Percentiles rank a stretch among this genome's conserved stretches.
These are phyloP conservation scores for Brachypodium distachyon DNA, from an alignment of 202 grass and related monocot genomes.

Conservation along the genomic window DNA sequence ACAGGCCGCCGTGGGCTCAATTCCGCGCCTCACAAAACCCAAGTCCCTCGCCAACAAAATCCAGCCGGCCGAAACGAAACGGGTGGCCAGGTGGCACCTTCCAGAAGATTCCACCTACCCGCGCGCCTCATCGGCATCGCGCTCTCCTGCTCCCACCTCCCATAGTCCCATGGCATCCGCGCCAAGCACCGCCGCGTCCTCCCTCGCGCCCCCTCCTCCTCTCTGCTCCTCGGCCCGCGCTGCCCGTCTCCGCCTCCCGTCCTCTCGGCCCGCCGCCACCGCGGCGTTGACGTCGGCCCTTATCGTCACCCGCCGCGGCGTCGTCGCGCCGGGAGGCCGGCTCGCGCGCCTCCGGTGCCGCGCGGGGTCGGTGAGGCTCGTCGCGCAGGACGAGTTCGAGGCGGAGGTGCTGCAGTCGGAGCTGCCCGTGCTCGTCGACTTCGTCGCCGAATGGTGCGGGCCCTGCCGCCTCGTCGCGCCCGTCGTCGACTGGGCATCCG, in stretches of 20 bases:
- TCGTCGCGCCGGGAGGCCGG: neutral
- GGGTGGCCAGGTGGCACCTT: slow-evolving; percentile 25
- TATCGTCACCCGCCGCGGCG: no score
- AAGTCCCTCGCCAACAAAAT: neutral
- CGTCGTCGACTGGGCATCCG: slow-evolving; percentile 81
- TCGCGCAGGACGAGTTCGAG: slow-evolving; percentile 61
- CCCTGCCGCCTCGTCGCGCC: slow-evolving; percentile 89
- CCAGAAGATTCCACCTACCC: slow-evolving; percentile 29
- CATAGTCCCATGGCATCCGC: slow-evolving; percentile 61
- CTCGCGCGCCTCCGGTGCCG: slow-evolving; percentile 34
- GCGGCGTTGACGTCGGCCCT: neutral
- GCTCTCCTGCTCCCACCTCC: neutral
- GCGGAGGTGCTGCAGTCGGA: slow-evolving; percentile 74
- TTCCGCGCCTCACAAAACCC: neutral
- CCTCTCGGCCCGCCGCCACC: neutral
- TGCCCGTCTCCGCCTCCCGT: neutral
- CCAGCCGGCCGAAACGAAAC: slow-evolving; percentile 1
- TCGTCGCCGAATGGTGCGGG: slow-evolving; percentile 95
- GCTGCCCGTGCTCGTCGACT: slow-evolving; percentile 87
- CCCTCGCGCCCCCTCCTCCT: neutral
- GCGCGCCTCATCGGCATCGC: neutral
- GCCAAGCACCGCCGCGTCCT: slow-evolving; percentile 41
- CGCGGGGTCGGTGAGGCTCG: slow-evolving; percentile 38
- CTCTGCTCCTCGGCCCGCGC: neutral
- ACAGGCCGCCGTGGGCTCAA: neutral